These are phyloP conservation scores for Candida adriatica DNA, from an alignment of 805 yeast species.

Conservation along the genomic window DNA sequence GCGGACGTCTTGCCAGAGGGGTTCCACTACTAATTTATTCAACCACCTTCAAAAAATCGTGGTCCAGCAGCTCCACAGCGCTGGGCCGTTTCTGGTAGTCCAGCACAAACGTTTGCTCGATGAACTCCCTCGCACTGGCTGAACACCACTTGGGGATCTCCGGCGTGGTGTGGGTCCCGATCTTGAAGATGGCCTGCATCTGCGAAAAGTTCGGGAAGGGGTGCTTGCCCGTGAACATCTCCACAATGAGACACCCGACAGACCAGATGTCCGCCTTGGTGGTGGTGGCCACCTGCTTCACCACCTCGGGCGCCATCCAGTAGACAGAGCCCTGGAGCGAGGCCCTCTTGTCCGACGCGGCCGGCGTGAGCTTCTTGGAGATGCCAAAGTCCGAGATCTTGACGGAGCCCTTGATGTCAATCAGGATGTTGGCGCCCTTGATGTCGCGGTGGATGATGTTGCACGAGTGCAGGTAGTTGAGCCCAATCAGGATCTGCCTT, in stretches of 20 bases:
- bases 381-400: conserved; percentile 87
- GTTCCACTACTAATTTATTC: conserved; percentile 9
- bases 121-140: conserved; percentile 58
- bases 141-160: conserved; percentile 71
- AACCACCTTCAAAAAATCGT: conserved; percentile 56
- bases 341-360: conserved; percentile 46
- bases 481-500: conserved; percentile 68
- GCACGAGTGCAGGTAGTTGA: conserved; percentile 65
- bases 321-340: conserved; percentile 92
- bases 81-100: conserved; percentile 70
- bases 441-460: conserved; percentile 82
- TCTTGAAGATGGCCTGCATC: conserved; percentile 94
- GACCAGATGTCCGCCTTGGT: conserved; percentile 97
- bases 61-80: conserved; percentile 62
- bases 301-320: conserved; percentile 99
- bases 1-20: conserved; percentile 25
- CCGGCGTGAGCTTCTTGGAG: conserved; percentile 58
- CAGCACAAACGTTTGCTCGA: conserved; percentile 60
- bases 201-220: conserved; percentile 94
- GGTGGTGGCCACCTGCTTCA: conserved; percentile 85
- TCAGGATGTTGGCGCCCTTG: conserved; percentile 81
- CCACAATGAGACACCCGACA: conserved; percentile 87
- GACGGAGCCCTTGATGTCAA: conserved; percentile 73
- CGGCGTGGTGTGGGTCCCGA: conserved; percentile 83
- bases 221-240: conserved; percentile 93